phyloP scores from a whole-genome alignment of 2,329 filamentous ascomycete genomes.

The Exophiala xenobiotica region DNA sequence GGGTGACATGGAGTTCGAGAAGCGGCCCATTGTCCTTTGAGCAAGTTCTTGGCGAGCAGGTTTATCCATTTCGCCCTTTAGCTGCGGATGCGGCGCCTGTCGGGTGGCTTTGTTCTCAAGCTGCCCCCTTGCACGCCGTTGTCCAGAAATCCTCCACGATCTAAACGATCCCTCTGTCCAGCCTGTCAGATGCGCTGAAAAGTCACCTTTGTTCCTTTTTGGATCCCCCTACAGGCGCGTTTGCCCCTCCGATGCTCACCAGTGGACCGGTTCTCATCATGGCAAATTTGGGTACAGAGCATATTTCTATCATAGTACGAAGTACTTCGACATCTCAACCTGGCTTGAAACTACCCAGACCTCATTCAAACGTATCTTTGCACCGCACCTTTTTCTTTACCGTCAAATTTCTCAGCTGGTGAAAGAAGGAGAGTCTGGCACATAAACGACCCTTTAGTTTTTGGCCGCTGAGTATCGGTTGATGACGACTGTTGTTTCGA shows the following conservation, averaged over 20 bases:
- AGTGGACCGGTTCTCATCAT: too few species aligned
- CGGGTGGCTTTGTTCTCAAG: too few species aligned
- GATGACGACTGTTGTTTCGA: too few species aligned
- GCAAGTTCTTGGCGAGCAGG: slow-evolving; percentile 7
- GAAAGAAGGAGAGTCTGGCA: too few species aligned
- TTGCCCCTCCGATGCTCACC: neutral
- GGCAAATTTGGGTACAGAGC: too few species aligned
- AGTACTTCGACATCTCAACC: too few species aligned
- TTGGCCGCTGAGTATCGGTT: too few species aligned
- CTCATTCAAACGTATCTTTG: neutral
- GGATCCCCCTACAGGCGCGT: neutral
- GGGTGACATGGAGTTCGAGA: neutral
- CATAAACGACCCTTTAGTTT: too few species aligned
- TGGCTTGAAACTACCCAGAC: too few species aligned
- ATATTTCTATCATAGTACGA: too few species aligned
- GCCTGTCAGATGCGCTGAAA: neutral
- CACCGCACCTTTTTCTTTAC: neutral
- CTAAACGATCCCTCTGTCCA: neutral
- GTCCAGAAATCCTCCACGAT: too few species aligned
- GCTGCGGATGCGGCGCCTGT: neutral
- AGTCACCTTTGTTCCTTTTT: neutral
- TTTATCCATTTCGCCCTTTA: neutral
- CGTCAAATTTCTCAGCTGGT: neutral
- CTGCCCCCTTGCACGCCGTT: too few species aligned
- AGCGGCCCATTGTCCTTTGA: neutral